Evolutionary conservation across 1,284 basidiomycete species (phyloP).

Genomic region (Violaceomyces palustris): DNA sequence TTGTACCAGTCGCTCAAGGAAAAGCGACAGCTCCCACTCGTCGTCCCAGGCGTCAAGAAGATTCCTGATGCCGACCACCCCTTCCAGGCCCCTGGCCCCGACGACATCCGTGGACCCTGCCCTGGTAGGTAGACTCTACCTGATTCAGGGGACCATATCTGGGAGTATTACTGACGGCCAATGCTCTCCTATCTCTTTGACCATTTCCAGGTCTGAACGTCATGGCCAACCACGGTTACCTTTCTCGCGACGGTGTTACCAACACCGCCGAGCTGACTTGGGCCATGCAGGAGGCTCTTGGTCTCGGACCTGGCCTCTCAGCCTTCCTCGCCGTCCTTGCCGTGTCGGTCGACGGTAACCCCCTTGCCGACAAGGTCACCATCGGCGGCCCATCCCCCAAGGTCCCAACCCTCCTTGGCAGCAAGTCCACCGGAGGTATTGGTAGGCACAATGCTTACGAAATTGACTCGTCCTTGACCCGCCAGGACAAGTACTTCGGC

Average conservation of each 20-base stretch:
- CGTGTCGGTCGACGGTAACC: slow-evolving; percentile 45
- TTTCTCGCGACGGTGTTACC: slow-evolving; percentile 43
- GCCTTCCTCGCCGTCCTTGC: slow-evolving; percentile 34
- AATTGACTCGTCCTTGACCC: slow-evolving; percentile 20
- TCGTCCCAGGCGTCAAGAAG: too few relatives aligned
- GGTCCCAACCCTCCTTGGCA: neutral
- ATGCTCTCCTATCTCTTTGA: too few relatives aligned
- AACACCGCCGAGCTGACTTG: slow-evolving; percentile 34
- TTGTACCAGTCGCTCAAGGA: too few relatives aligned
- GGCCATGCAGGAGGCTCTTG: slow-evolving; percentile 22
- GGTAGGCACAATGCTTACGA: slow-evolving; percentile 12
- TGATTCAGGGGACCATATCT: too few relatives aligned
- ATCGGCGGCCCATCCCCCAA: slow-evolving; percentile 9
- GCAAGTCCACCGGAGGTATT: too few relatives aligned
- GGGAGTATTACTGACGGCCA: too few relatives aligned
- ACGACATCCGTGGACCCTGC: too few relatives aligned
- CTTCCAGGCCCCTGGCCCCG: too few relatives aligned
- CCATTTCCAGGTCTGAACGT: slow-evolving; percentile 53
- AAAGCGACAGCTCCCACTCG: too few relatives aligned
- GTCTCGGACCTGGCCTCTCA: slow-evolving; percentile 43
- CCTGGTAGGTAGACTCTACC: too few relatives aligned
- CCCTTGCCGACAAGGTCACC: slow-evolving; percentile 26
- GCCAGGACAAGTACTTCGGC: slow-evolving; percentile 19
- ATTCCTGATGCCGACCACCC: too few relatives aligned
- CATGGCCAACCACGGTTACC: slow-evolving; percentile 45